Conservation (phyloP, 345 rosid genomes). For the Heritiera fomes region DNA sequence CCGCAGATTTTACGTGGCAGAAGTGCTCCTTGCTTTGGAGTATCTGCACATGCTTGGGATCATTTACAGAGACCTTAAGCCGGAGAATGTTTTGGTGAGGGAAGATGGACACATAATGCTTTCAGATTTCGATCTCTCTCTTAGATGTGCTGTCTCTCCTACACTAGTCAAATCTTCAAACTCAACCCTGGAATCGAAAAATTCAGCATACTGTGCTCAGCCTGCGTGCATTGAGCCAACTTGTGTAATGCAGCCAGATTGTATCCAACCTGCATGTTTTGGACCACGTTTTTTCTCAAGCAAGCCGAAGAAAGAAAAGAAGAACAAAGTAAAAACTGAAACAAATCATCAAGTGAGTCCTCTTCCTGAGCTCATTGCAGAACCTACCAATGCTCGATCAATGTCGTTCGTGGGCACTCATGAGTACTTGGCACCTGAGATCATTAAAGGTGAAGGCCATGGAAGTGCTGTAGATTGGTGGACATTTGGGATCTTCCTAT, state of each 20-base stretch:
- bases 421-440: conserved; percentile 88
- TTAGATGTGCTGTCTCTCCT: conserved; percentile 66
- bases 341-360: conserved; percentile 48
- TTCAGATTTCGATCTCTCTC: conserved; percentile 79
- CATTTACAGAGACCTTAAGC: conserved; percentile 84
- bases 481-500: conserved; percentile 83
- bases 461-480: conserved; percentile 96
- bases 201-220: conserved; percentile 52
- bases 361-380: conserved; percentile 81
- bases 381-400: conserved; percentile 77
- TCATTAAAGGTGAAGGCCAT: conserved; percentile 87
- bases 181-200: conserved; percentile 38
- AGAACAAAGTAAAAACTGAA: conserved; percentile 34
- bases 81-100: conserved; percentile 76
- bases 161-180: conserved; percentile 54
- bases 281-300: conserved; percentile 51
- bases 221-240: conserved; percentile 58
- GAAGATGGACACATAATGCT: conserved; percentile 90
- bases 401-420: conserved; percentile 93
- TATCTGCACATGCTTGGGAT: conserved; percentile 92
- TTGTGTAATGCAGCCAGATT: conserved; percentile 55
- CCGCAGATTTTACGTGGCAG: conserved; percentile 78
- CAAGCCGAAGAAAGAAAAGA: conserved; percentile 41
- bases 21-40: conserved; percentile 84
- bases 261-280: conserved; percentile 64